Conservation (phyloP, 164 flowering plant species). For the Paratinospora sagittata region DNA sequence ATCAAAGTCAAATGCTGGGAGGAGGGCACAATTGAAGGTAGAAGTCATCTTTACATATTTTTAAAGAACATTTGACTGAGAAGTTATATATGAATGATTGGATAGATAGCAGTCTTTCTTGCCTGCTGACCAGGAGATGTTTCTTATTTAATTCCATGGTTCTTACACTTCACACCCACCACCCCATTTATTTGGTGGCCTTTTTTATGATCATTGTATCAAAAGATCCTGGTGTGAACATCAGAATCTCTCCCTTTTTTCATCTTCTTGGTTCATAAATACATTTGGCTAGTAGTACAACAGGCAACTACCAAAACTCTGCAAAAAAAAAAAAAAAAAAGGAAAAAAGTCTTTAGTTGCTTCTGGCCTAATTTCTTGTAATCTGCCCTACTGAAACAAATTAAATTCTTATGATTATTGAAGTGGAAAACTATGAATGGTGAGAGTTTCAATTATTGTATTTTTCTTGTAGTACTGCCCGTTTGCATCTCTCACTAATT, state of each 20-base stretch:
- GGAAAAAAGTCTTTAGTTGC: too few species aligned
- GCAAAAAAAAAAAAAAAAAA: too few species aligned
- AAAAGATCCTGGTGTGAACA: not conserved
- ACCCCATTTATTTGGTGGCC: not conserved
- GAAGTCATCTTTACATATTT: too few species aligned
- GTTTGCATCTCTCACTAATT: not conserved
- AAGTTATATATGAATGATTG: not conserved
- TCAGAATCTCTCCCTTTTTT: too few species aligned
- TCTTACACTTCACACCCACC: not conserved
- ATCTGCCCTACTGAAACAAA: too few species aligned
- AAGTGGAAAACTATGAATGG: too few species aligned
- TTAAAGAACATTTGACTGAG: not conserved
- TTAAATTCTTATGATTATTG: too few species aligned
- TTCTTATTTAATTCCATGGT: not conserved
- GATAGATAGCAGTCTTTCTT: not conserved
- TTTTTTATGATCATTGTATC: not conserved
- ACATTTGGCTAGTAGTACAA: too few species aligned
- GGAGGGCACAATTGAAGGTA: not conserved
- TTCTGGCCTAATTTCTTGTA: too few species aligned
- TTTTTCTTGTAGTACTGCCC: not conserved
- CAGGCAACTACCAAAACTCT: too few species aligned
- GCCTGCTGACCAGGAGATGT: not conserved
- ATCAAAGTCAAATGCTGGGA: not conserved
- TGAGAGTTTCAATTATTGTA: too few species aligned
- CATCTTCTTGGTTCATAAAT: too few species aligned